Evolutionary conservation across 2,329 filamentous ascomycete species (phyloP).

Genomic region (Colletotrichum liriopes): DNA sequence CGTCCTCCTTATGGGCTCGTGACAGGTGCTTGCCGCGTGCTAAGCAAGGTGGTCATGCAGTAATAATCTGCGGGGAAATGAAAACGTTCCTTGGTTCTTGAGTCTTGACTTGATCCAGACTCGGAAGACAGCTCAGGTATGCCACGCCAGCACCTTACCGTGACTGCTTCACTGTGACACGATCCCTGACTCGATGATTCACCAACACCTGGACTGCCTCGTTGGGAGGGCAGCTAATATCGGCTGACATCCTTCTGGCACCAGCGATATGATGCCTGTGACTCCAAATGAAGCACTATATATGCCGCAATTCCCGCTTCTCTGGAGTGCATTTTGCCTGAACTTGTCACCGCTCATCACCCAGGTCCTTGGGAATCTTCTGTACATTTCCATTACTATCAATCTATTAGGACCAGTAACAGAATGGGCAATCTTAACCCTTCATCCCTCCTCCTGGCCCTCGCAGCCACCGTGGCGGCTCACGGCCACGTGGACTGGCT

Average conservation of each 20-base stretch:
- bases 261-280: neutral
- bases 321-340: constrained; percentile 30
- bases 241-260: neutral
- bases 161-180: constrained; percentile 8
- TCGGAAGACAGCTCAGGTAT: constrained; percentile 1
- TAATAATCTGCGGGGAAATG: neutral
- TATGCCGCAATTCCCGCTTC: constrained; percentile 22
- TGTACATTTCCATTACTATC: neutral
- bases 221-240: constrained; percentile 17
- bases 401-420: neutral
- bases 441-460: constrained; percentile 43
- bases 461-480: constrained; percentile 46
- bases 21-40: constrained; percentile 8
- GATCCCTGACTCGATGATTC: neutral
- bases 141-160: neutral
- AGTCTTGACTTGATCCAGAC: neutral
- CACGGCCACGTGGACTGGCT: constrained; percentile 54
- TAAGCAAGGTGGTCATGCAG: neutral
- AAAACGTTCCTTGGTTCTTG: constrained; percentile 5
- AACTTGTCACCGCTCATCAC: constrained; percentile 27
- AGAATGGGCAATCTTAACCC: constrained; percentile 31
- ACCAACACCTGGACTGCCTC: neutral
- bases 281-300: constrained; percentile 25
- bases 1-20: constrained; percentile 17
- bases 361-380: constrained; percentile 9